Base-by-base conservation (phyloP, 2,329 filamentous ascomycete species). In the Acarospora socialis region DNA sequence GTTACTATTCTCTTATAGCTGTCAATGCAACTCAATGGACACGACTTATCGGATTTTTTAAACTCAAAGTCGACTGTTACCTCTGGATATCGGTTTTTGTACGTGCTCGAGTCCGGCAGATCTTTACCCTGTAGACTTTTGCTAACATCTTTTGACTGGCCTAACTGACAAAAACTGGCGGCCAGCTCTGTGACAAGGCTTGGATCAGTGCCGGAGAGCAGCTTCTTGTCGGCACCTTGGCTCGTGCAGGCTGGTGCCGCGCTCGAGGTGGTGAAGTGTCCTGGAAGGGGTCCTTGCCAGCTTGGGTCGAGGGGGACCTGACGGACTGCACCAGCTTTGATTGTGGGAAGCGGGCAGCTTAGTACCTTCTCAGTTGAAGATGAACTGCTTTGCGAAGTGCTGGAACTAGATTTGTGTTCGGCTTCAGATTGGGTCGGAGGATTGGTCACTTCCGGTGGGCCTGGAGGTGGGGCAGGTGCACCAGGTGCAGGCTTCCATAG, bases 401-500 rank as follows among this genome's bases (percentile, higher is more conserved):
- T 23, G 4, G 33, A 25, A 3, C 27, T 31, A 2, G 3, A 10
- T 33, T 7, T 28, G 29, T 20, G 28, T 21, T 28, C 14, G 9
- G 22, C 23, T 18, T 25, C 22, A 7, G 34, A 23, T 4, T 28
- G 30, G 18, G 21, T 28, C 19, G 17, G 10, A n/a, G 28, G 14
- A 8, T 28, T 36, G 5, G 30, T 13, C n/a, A 32, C 32, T 14
- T 21, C 8, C 15, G 34, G 34, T 4, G 34, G 34, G 8, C 23
- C 15, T 14, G 34, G 32, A 3, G 34, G 34, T 9, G 30, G 29
- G 12, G 34, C 21, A 13, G 34, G 34, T 6, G 24, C 34, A 14
- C 30, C 30, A 10, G 34, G 34, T 3, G 29, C 22, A 14, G 34
- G 34, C 30, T 28, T 27, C 12, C 27, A 36, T 5, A 36, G 15